Conservation (phyloP, 148 eudicot species). For the Cornus suecica region DNA sequence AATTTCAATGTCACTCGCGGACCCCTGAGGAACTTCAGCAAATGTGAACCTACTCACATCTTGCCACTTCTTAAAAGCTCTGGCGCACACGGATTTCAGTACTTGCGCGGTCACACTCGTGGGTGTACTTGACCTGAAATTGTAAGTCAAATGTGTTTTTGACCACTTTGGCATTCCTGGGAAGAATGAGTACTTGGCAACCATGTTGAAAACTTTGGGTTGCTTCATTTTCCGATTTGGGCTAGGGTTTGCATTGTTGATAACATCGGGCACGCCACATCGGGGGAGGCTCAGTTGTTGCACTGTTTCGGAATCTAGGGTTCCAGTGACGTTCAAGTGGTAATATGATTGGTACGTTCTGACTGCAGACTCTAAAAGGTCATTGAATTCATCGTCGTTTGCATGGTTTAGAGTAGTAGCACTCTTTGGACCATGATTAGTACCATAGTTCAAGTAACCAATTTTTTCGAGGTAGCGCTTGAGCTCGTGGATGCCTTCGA, state of each 20-base stretch:
- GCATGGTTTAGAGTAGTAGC: background rate
- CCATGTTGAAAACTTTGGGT: background rate
- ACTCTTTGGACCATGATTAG: too few species aligned
- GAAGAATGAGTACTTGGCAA: background rate
- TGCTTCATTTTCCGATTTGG: background rate
- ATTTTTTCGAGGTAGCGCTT: background rate
- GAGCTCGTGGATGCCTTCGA: background rate
- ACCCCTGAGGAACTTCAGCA: background rate
- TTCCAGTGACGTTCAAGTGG: background rate
- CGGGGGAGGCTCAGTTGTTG: background rate
- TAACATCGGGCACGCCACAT: constrained; percentile 2
- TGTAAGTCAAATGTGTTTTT: background rate
- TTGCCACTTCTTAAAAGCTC: constrained; percentile 6
- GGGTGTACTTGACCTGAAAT: background rate
- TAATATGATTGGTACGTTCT: background rate
- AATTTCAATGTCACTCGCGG: background rate
- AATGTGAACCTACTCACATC: background rate
- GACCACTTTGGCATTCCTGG: background rate
- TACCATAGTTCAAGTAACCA: background rate
- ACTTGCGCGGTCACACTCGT: background rate
- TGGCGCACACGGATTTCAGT: background rate
- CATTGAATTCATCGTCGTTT: constrained; percentile 1
- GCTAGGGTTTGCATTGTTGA: background rate
- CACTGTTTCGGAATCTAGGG: background rate
- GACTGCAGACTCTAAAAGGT: constrained; percentile 5